Percentiles rank a stretch among this genome's conserved stretches.
Evolutionary conservation across 2,329 filamentous ascomycete genomes (phyloP).

Genomic region (Botrytis galanthina): DNA sequence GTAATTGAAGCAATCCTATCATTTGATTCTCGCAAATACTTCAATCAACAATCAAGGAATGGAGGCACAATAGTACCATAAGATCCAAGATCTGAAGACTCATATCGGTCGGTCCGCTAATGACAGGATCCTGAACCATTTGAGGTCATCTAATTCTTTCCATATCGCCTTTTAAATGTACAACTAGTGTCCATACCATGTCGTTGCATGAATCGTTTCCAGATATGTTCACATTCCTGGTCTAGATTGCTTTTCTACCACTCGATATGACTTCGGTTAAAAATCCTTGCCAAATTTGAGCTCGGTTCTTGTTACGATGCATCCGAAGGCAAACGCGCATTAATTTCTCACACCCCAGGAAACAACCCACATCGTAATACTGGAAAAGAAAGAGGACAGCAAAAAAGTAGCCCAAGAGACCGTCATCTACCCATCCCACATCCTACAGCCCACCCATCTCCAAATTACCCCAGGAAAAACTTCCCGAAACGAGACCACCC

Average conservation of each 20-base stretch:
- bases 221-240: not conserved
- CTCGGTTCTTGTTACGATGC: constrained; percentile 10
- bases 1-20: not conserved
- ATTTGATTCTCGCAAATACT: not conserved
- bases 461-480: constrained; percentile 17
- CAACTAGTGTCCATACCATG: not conserved
- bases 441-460: not conserved
- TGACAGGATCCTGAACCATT: not conserved
- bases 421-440: constrained; percentile 13
- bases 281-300: constrained; percentile 14
- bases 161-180: not conserved
- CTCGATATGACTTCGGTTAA: constrained; percentile 4
- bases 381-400: constrained; percentile 5
- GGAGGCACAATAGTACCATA: not conserved
- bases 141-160: not conserved
- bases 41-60: not conserved
- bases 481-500: constrained; percentile 16
- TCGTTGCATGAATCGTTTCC: constrained; percentile 9
- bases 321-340: constrained; percentile 16
- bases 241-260: not conserved
- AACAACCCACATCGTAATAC: constrained; percentile 13
- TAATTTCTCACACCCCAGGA: not conserved
- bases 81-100: not conserved
- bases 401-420: constrained; percentile 1
- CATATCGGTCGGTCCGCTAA: not conserved